Percentiles rank a stretch among this genome's conserved stretches.
Evolutionary conservation across 2,329 filamentous ascomycete genomes (phyloP).

Genomic region (Cladosporium colombiae): DNA sequence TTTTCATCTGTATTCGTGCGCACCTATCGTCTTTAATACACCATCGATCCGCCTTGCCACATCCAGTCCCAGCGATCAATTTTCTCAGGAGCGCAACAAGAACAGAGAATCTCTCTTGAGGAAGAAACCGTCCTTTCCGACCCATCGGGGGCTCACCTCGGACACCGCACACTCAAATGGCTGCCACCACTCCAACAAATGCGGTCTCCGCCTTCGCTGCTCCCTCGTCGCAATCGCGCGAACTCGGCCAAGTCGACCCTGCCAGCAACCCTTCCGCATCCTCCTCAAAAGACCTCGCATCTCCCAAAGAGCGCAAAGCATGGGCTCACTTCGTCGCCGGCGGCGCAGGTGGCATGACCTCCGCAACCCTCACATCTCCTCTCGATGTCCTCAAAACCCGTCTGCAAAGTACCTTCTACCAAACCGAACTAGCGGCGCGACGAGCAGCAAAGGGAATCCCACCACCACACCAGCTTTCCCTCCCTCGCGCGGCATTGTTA

Average conservation of each 20-base stretch:
- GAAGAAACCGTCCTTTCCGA: background rate
- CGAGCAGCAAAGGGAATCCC: conserved; percentile 60
- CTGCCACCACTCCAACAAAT: background rate
- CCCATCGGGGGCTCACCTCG: background rate
- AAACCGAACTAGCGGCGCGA: conserved; percentile 72
- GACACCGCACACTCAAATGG: background rate
- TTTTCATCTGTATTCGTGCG: background rate
- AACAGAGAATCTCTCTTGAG: background rate
- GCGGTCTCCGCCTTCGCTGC: conserved; percentile 11
- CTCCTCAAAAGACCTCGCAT: conserved; percentile 38
- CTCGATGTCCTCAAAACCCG: conserved; percentile 93
- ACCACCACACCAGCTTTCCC: conserved; percentile 60
- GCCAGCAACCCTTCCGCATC: conserved; percentile 28
- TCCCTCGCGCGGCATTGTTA: conserved; percentile 65
- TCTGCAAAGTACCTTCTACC: conserved; percentile 92
- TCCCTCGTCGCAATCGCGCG: conserved; percentile 29
- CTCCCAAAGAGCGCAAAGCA: conserved; percentile 59
- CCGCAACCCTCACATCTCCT: conserved; percentile 87
- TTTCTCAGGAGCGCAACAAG: conserved; percentile 4
- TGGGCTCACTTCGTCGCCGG: conserved; percentile 92
- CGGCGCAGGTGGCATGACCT: conserved; percentile 86
- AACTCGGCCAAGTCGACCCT: conserved; percentile 33
- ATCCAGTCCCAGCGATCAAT: background rate
- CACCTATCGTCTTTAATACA: background rate
- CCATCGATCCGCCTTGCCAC: background rate